phyloP scores from a whole-genome alignment of 306 rosid species.

The Hippophae rhamnoides region DNA sequence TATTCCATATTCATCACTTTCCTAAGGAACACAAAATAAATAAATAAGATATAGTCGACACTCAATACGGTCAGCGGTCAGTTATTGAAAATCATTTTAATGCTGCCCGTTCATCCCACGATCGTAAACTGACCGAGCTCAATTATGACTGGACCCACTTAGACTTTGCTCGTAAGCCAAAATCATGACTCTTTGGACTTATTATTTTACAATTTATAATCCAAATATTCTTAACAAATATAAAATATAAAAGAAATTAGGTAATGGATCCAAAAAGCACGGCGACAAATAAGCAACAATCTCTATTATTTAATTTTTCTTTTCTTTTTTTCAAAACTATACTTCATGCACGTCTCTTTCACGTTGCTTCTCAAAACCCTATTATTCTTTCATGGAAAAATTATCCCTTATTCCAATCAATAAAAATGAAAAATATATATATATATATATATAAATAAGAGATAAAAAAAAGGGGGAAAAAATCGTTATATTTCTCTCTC shows the following conservation, averaged over 20 bases:
- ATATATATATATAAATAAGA: too few species aligned
- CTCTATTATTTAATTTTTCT: neutral
- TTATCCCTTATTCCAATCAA: too few species aligned
- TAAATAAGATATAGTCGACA: neutral
- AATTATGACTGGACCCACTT: constrained; percentile 63
- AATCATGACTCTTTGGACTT: constrained; percentile 63
- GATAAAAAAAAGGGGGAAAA: too few species aligned
- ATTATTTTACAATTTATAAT: constrained; percentile 15
- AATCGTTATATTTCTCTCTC: too few species aligned
- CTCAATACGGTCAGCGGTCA: constrained; percentile 29
- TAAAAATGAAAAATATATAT: too few species aligned
- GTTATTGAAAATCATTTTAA: constrained; percentile 9
- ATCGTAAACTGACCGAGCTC: constrained; percentile 41
- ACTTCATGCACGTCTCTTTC: constrained; percentile 75
- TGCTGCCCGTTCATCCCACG: constrained; percentile 54
- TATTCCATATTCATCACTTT: constrained; percentile 18
- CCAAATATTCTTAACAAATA: neutral
- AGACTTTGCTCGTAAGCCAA: constrained; percentile 82
- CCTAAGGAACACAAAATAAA: neutral
- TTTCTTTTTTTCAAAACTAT: constrained; percentile 8
- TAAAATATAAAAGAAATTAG: constrained; percentile 8
- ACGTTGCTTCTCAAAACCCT: constrained; percentile 49
- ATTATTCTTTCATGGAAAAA: neutral
- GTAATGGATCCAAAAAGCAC: constrained; percentile 59
- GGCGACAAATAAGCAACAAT: constrained; percentile 51